phyloP scores from a whole-genome alignment of 2,329 filamentous ascomycete genomes.

The Calonectria pseudoturangicola region DNA sequence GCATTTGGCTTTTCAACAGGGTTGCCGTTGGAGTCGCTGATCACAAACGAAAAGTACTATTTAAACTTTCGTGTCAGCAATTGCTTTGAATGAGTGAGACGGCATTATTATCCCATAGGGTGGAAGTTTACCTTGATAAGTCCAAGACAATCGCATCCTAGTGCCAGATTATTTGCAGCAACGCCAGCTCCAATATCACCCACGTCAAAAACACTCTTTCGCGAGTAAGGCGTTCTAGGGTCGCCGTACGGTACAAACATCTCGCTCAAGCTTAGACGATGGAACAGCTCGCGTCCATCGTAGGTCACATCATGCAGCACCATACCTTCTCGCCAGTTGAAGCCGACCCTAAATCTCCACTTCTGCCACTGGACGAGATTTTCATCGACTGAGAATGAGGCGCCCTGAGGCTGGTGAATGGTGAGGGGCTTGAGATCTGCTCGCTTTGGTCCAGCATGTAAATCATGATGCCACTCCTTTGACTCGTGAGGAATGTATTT shows the following conservation, averaged over 20 bases:
- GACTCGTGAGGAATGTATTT: slow-evolving; percentile 40
- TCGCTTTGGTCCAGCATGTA: slow-evolving; percentile 56
- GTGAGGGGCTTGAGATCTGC: slow-evolving; percentile 81
- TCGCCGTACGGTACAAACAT: slow-evolving; percentile 84
- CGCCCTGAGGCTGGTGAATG: slow-evolving; percentile 81
- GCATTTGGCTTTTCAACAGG: slow-evolving; percentile 73
- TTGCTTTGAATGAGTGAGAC: not conserved
- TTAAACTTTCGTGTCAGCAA: not conserved
- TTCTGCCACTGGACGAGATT: slow-evolving; percentile 76
- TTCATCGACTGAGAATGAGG: slow-evolving; percentile 76
- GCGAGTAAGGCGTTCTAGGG: slow-evolving; percentile 78
- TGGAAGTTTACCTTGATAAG: slow-evolving; percentile 64
- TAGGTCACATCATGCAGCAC: slow-evolving; percentile 83
- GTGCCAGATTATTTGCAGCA: slow-evolving; percentile 80
- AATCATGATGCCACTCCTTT: slow-evolving; percentile 70
- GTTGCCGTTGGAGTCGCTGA: slow-evolving; percentile 72
- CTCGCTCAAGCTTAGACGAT: slow-evolving; percentile 81
- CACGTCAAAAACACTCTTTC: slow-evolving; percentile 84
- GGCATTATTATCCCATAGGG: not conserved
- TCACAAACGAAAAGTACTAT: slow-evolving; percentile 76
- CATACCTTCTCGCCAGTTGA: slow-evolving; percentile 82
- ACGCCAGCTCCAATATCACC: slow-evolving; percentile 81
- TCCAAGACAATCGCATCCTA: slow-evolving; percentile 84
- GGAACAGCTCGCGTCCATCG: slow-evolving; percentile 78
- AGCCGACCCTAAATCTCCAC: slow-evolving; percentile 81